Conservation (phyloP, 2,329 filamentous ascomycete genomes). For the Pseudopyrenochaeta lycopersici region DNA sequence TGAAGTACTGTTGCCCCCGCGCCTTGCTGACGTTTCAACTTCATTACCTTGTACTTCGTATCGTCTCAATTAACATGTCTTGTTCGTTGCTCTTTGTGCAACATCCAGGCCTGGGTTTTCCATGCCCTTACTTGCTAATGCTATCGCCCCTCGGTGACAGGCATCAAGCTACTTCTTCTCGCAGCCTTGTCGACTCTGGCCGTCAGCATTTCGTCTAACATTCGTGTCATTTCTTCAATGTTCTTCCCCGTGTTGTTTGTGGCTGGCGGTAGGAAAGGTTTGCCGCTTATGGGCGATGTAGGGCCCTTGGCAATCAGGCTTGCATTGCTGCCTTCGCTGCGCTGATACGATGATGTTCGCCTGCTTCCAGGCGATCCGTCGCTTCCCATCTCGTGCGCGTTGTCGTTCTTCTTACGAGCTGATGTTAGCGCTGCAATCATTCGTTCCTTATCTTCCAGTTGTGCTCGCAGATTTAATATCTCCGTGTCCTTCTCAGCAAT, state of each 20-base stretch:
- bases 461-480: conserved; percentile 87
- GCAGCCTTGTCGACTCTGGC: conserved; percentile 72
- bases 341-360: conserved; percentile 45
- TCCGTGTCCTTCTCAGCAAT: conserved; percentile 91
- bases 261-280: conserved; percentile 24
- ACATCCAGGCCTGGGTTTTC: conserved; percentile 9
- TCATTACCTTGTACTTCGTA: conserved; percentile 33
- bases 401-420: conserved; percentile 84
- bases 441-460: conserved; percentile 91
- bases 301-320: conserved; percentile 39
- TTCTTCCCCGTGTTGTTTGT: conserved; percentile 63
- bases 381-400: conserved; percentile 67
- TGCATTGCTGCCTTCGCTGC: conserved; percentile 41
- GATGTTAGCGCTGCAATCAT: conserved; percentile 90
- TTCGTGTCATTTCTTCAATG: conserved; percentile 90
- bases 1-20: conserved; percentile 16
- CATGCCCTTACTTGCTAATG: conserved; percentile 11
- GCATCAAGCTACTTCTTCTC: conserved; percentile 48
- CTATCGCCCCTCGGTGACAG: conserved; percentile 27
- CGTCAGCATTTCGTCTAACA: conserved; percentile 97
- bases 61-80: conserved; percentile 6
- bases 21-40: conserved; percentile 27
- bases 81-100: conserved; percentile 5
- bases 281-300: conserved; percentile 33
- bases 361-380: conserved; percentile 47